phyloP scores from a whole-genome alignment of 2,329 filamentous ascomycete species.

The Dactylellina leptospora region DNA sequence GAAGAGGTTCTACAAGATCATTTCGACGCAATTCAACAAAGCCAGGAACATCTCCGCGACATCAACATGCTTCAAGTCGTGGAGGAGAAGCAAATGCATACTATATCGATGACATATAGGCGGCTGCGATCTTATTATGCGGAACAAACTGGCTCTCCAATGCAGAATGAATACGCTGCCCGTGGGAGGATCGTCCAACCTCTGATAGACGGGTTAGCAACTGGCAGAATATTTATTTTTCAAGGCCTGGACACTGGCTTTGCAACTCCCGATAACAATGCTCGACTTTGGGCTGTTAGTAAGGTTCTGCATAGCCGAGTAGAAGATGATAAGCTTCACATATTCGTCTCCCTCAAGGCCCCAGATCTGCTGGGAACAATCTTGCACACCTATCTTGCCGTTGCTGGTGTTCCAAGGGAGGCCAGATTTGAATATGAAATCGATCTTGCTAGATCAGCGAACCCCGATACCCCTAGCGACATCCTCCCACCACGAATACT shows the following conservation, averaged over 20 bases:
- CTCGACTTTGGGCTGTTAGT: constrained; percentile 62
- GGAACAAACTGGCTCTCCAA: constrained; percentile 36
- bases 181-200: constrained; percentile 59
- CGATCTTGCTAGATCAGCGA: constrained; percentile 59
- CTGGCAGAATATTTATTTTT: constrained; percentile 57
- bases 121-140: constrained; percentile 55
- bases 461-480: constrained; percentile 10
- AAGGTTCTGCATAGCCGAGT: constrained; percentile 54
- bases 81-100: constrained; percentile 59
- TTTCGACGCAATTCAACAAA: constrained; percentile 63
- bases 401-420: constrained; percentile 60
- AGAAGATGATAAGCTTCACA: constrained; percentile 58
- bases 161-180: constrained; percentile 55
- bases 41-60: constrained; percentile 61
- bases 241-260: constrained; percentile 62
- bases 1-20: constrained; percentile 61
- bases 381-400: constrained; percentile 63
- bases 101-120: constrained; percentile 59
- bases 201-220: constrained; percentile 56
- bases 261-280: constrained; percentile 58
- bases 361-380: constrained; percentile 62
- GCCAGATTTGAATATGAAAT: constrained; percentile 62
- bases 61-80: constrained; percentile 59
- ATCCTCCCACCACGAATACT: constrained; percentile 34
- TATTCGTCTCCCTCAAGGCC: constrained; percentile 63